Evolutionary conservation across 371 early-diverging fungal genomes (phyloP).

Genomic region (Lichtheimia corymbifera): DNA sequence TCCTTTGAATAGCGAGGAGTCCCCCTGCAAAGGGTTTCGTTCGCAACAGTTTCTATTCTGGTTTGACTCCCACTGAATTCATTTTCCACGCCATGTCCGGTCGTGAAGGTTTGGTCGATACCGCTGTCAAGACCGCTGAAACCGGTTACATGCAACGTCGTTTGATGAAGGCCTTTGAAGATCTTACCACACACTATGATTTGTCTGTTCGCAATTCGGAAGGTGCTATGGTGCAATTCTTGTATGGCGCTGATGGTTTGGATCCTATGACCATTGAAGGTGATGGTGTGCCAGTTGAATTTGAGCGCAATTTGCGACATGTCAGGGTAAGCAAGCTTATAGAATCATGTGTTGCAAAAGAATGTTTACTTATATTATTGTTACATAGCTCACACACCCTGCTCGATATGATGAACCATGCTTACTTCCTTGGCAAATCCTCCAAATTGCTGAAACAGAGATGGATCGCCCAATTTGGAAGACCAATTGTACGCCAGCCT

Average conservation of each 20-base stretch:
- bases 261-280: constrained; percentile 98
- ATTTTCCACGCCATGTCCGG: constrained; percentile 99
- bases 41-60: constrained; percentile 95
- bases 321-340: constrained; percentile 28
- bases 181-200: constrained; percentile 95
- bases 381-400: constrained; percentile 28
- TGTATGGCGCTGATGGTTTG: constrained; percentile 97
- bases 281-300: constrained; percentile 88
- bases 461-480: constrained; percentile 56
- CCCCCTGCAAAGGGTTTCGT: constrained; percentile 99
- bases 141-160: constrained; percentile 99
- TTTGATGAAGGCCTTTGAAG: constrained; percentile 99
- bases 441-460: constrained; percentile 51
- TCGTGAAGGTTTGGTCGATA: constrained; percentile 99
- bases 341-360: not conserved
- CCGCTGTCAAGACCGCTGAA: constrained; percentile 99
- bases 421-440: constrained; percentile 78
- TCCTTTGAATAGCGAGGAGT: constrained; percentile 58
- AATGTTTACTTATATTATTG: not conserved
- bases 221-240: constrained; percentile 95
- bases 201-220: constrained; percentile 93
- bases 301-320: constrained; percentile 81
- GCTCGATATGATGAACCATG: constrained; percentile 24
- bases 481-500: constrained; percentile 66
- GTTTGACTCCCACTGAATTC: constrained; percentile 96